Evolutionary conservation across 495 filamentous ascomycete species (phyloP).

Genomic region (Hypoxylon fragiforme): DNA sequence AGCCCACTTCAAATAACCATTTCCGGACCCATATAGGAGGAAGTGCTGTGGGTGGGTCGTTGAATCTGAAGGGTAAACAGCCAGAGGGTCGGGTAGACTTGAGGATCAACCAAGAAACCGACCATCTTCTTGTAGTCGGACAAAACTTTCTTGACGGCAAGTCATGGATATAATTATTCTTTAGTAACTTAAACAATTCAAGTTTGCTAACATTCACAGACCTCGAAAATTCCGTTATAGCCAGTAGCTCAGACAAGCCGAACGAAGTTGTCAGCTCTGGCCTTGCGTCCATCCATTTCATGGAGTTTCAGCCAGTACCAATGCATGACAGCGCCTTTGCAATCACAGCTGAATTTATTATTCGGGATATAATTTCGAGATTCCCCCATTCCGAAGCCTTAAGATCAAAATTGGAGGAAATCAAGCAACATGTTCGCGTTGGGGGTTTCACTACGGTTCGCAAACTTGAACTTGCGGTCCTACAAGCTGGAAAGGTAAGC

Average conservation of each 20-base stretch:
- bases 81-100: conserved; percentile 23
- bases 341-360: conserved; percentile 34
- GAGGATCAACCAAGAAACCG: conserved; percentile 1
- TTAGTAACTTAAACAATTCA: not conserved
- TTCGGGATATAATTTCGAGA: conserved; percentile 31
- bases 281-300: conserved; percentile 40
- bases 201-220: conserved; percentile 34
- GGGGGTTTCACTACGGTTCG: conserved; percentile 43
- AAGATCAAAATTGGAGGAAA: conserved; percentile 24
- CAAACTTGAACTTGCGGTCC: conserved; percentile 49
- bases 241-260: conserved; percentile 28
- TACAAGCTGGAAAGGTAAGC: conserved; percentile 50
- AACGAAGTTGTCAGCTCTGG: conserved; percentile 39
- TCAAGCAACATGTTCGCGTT: conserved; percentile 35
- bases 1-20: conserved; percentile 35
- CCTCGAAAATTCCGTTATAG: conserved; percentile 46
- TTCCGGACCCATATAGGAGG: conserved; percentile 1
- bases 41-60: conserved; percentile 12
- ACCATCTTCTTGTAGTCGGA: conserved; percentile 40
- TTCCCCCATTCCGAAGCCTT: conserved; percentile 35
- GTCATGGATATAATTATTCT: conserved; percentile 22
- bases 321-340: conserved; percentile 32
- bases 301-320: conserved; percentile 24
- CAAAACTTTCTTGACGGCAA: conserved; percentile 54
- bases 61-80: conserved; percentile 48